Evolutionary conservation across 139 green algal species (phyloP), one percentile per base, ranked within the genome.

Genomic region (Pleodorina starrii): DNA sequence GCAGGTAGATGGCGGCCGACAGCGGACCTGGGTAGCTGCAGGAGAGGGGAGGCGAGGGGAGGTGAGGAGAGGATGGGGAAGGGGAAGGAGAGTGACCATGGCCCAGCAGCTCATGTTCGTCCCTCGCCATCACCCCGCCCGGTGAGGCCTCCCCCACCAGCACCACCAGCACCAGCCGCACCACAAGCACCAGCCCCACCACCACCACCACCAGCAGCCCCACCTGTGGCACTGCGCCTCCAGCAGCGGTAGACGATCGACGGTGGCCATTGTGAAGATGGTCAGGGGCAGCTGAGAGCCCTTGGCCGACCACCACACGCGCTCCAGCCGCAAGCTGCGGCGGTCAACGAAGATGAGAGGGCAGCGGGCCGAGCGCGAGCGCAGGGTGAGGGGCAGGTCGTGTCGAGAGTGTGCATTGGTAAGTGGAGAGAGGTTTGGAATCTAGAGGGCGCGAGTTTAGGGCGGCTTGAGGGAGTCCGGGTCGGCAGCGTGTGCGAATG

Each of bases 151-250:
- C n/a, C n/a, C n/a, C n/a, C n/a, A n/a, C n/a, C n/a, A n/a, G n/a
- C n/a, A n/a, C n/a, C n/a, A n/a, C n/a, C n/a, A n/a, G n/a, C n/a
- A n/a, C n/a, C n/a, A n/a, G n/a, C n/a, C n/a, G n/a, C n/a, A n/a
- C n/a, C n/a, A n/a, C n/a, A n/a, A n/a, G n/a, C n/a, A n/a, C 57
- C 19, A 68, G 57, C 57, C 57, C 19, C 17, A 25, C 57, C 19
- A 68, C 57, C 57, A 11, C 57, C 14, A 68, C 19, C 5, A 17
- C 57, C 29, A 25, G 5, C 48, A 10, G 48, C 12, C 48, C n/a
- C 66, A 75, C 38, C 71, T 78, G 14, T 38, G 9, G 38, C 71
- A 78, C 71, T 78, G 71, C 19, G 71, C 71, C 71, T 78, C 71
- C 71, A 78, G 71, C 71, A n/a, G 71, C 38, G 71, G 36, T 17